Evolutionary conservation across 2,329 filamentous ascomycete genomes (phyloP).

Genomic region (Cladorrhinum sp.): DNA sequence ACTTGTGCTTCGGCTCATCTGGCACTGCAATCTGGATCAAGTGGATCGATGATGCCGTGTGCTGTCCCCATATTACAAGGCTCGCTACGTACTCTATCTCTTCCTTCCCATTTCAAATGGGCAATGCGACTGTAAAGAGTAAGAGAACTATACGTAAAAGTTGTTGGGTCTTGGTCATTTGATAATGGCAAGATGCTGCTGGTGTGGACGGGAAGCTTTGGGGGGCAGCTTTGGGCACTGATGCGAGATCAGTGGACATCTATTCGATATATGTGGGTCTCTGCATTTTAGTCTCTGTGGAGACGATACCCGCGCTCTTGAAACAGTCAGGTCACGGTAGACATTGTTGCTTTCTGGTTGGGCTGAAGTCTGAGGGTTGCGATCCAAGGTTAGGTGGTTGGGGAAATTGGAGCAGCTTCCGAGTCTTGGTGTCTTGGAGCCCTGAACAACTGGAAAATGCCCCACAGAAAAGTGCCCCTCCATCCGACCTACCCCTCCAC

Average conservation of each 20-base stretch:
- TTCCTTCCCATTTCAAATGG: background rate
- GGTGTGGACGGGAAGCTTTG: background rate
- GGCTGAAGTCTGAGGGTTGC: background rate
- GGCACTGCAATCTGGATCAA: constrained; percentile 24
- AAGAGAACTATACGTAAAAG: no score
- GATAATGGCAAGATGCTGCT: background rate
- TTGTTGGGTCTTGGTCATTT: background rate
- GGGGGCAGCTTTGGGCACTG: background rate
- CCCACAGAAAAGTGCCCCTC: background rate
- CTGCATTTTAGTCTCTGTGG: background rate
- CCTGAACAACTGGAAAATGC: background rate
- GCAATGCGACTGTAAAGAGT: constrained; percentile 2
- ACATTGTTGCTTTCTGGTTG: background rate
- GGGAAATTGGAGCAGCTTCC: constrained; percentile 5
- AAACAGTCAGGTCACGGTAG: background rate
- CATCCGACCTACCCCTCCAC: constrained; percentile 8
- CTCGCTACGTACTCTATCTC: background rate
- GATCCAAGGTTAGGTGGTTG: background rate
- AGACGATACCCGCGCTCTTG: background rate
- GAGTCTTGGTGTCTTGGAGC: background rate
- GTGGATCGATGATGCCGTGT: constrained; percentile 7
- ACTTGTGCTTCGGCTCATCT: constrained; percentile 18
- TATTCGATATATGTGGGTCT: background rate
- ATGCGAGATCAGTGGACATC: background rate
- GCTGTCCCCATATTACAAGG: background rate